phyloP scores from a whole-genome alignment of 164 flowering plant species.

The Cinnamomum chago region DNA sequence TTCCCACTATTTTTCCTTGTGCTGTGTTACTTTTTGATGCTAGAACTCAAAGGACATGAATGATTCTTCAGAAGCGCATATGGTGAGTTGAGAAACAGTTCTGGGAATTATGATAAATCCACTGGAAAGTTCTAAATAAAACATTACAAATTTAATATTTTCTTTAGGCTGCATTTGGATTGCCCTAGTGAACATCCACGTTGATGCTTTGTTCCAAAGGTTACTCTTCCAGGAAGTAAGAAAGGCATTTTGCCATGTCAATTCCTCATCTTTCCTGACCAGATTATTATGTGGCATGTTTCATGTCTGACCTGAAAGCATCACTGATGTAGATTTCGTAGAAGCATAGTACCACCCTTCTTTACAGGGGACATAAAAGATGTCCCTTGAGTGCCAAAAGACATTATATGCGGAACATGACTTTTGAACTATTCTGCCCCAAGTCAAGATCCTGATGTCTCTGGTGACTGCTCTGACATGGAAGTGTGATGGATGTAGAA shows the following conservation, averaged over 20 bases:
- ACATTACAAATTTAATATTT: no score
- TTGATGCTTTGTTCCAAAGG: background rate
- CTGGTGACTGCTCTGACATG: no score
- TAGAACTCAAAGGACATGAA: conserved; percentile 2
- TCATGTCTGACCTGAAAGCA: background rate
- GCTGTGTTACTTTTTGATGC: background rate
- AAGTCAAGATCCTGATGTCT: background rate
- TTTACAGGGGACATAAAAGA: background rate
- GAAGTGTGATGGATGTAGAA: no score
- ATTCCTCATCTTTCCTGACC: background rate
- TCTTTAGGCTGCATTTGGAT: no score
- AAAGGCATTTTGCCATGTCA: background rate
- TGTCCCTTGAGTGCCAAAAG: background rate
- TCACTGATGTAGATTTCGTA: background rate
- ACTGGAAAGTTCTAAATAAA: background rate
- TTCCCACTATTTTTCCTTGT: background rate
- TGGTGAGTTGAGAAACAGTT: background rate
- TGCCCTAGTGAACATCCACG: no score
- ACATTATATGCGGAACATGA: no score
- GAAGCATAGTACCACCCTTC: background rate
- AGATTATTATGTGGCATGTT: background rate
- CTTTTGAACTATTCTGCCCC: background rate
- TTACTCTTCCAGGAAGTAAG: background rate
- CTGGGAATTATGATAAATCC: background rate
- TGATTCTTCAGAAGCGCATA: background rate